phyloP scores from a whole-genome alignment of 2,329 filamentous ascomycete genomes.

The Penicillium sp. region DNA sequence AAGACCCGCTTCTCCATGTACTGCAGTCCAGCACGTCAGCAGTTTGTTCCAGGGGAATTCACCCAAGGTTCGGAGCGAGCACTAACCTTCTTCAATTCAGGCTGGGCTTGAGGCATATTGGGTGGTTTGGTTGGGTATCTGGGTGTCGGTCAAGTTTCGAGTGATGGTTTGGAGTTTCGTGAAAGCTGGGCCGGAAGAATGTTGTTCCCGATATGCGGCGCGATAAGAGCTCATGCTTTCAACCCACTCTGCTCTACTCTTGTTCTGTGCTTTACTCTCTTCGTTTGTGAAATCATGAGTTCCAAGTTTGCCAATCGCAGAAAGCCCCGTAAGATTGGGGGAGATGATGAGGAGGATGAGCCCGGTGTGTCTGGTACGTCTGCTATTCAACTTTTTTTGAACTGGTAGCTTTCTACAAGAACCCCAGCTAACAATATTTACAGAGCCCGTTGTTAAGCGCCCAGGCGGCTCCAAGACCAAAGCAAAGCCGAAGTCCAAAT shows the following conservation, averaged over 20 bases:
- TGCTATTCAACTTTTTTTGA: slow-evolving; percentile 9
- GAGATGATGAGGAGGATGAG: slow-evolving; percentile 61
- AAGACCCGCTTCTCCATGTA: slow-evolving; percentile 99
- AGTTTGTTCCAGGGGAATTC: not conserved
- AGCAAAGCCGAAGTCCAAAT: slow-evolving; percentile 68
- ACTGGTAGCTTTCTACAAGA: slow-evolving; percentile 21
- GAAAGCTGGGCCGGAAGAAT: slow-evolving; percentile 35
- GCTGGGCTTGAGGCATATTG: slow-evolving; percentile 96
- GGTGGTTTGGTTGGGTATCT: slow-evolving; percentile 25
- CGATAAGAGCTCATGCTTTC: slow-evolving; percentile 23
- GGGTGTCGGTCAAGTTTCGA: slow-evolving; percentile 22
- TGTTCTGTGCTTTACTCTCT: not conserved
- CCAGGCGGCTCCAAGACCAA: slow-evolving; percentile 49
- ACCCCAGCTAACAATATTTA: slow-evolving; percentile 31
- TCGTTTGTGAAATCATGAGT: slow-evolving; percentile 48
- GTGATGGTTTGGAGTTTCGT: slow-evolving; percentile 32
- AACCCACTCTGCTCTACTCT: slow-evolving; percentile 8
- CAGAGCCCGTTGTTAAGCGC: slow-evolving; percentile 54
- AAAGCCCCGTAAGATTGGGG: slow-evolving; percentile 76
- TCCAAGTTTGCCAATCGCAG: slow-evolving; percentile 57
- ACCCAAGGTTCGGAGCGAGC: not conserved
- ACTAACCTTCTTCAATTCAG: slow-evolving; percentile 94
- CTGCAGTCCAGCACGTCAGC: slow-evolving; percentile 50
- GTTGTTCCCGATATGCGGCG: slow-evolving; percentile 31
- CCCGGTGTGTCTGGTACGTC: slow-evolving; percentile 44